Conservation (phyloP, 371 early-diverging fungal genomes). For the Mucor racemosus region DNA sequence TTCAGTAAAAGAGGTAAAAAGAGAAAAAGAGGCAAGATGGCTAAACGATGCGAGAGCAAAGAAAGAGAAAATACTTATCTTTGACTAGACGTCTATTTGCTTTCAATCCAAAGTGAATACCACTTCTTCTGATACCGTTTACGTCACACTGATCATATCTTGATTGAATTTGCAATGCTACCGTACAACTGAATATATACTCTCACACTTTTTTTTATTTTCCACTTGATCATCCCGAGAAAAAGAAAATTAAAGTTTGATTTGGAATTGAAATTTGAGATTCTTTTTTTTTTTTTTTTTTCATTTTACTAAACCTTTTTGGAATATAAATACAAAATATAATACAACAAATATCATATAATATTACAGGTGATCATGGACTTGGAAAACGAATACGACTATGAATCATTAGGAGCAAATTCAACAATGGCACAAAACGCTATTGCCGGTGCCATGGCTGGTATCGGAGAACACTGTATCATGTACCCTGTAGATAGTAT, state of each 20-base stretch:
- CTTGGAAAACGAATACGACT: slow-evolving; percentile 66
- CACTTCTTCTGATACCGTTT: not conserved
- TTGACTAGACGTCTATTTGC: not conserved
- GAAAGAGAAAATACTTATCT: too few relatives aligned
- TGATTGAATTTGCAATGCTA: not conserved
- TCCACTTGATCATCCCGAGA: slow-evolving; percentile 1
- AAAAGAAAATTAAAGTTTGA: not conserved
- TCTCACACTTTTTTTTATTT: not conserved
- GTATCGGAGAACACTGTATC: slow-evolving; percentile 94
- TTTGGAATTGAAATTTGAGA: not conserved
- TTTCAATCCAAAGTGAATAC: not conserved
- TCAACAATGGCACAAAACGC: slow-evolving; percentile 80
- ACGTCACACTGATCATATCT: not conserved
- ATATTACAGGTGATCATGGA: not conserved
- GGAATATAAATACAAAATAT: not conserved
- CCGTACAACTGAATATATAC: too few relatives aligned
- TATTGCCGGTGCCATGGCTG: slow-evolving; percentile 94
- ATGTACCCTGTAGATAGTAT: slow-evolving; percentile 95
- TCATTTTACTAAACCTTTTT: not conserved
- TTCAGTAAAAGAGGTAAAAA: too few relatives aligned
- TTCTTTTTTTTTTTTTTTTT: not conserved
- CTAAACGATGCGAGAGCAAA: too few relatives aligned
- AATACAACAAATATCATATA: not conserved
- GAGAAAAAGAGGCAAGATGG: too few relatives aligned
- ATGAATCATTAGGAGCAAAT: slow-evolving; percentile 87